Conservation (phyloP, 805 yeast species). For the Cephaloascus fragrans region DNA sequence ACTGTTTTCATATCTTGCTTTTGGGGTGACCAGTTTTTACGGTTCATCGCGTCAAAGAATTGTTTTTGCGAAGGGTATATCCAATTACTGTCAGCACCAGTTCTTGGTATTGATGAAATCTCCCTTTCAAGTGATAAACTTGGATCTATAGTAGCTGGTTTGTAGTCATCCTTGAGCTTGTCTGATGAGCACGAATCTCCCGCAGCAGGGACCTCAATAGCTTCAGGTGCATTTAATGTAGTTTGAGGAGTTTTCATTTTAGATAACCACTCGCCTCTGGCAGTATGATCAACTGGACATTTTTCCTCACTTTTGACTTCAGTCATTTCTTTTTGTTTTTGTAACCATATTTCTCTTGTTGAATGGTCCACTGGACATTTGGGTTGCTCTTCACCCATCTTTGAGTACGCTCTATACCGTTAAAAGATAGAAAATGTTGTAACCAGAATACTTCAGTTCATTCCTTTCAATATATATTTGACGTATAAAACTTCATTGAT, state of each 20-base stretch:
- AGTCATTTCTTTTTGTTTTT: slow-evolving; percentile 6
- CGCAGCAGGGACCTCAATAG: slow-evolving; percentile 22
- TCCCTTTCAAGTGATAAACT: slow-evolving; percentile 65
- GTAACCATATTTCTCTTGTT: slow-evolving; percentile 22
- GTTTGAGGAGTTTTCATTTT: slow-evolving; percentile 11
- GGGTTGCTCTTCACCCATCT: slow-evolving; percentile 11
- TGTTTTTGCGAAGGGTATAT: slow-evolving; percentile 93
- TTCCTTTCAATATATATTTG: no score
- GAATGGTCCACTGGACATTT: slow-evolving; percentile 47
- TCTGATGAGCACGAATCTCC: slow-evolving; percentile 34
- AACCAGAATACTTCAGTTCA: no score
- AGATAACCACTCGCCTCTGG: slow-evolving; percentile 50
- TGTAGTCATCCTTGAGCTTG: slow-evolving; percentile 21
- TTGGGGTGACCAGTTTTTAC: slow-evolving; percentile 82
- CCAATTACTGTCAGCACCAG: slow-evolving; percentile 66
- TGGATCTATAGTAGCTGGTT: slow-evolving; percentile 15
- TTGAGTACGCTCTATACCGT: not conserved
- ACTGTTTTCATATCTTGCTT: slow-evolving; percentile 80
- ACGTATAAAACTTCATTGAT: no score
- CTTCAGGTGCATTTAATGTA: slow-evolving; percentile 20
- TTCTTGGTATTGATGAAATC: slow-evolving; percentile 74
- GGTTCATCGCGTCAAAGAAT: slow-evolving; percentile 86
- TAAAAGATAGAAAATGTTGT: no score
- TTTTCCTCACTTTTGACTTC: slow-evolving; percentile 15
- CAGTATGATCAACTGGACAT: slow-evolving; percentile 66